Evolutionary conservation across 2,329 filamentous ascomycete genomes (phyloP), one percentile per base, ranked within the genome.

Genomic region (Diplodia mutila): DNA sequence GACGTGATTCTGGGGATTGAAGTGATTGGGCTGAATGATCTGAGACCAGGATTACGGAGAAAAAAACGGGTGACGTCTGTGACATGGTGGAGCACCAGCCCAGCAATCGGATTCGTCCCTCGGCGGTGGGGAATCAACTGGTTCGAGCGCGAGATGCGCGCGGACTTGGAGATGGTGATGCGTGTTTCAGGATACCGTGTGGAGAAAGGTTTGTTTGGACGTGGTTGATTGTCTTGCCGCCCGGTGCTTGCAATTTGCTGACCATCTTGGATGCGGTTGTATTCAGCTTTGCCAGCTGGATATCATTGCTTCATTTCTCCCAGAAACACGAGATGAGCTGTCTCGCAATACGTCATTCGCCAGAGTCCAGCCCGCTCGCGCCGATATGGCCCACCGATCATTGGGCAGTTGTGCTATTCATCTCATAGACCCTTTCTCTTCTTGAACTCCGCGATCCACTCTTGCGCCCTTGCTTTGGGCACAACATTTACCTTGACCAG

Each of bases 371-470:
- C 39, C 16, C 39, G 5, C 8, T 21, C 54, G 2, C 18, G n/a
- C 39, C 39, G 12, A 21, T n/a, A 18, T 21, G 2, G 25, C 14
- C 18, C 25, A 25, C 37, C 27, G 49, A 37, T 34, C 53, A 34
- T 25, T 9, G 29, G 49, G 11, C 18, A 18, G 8, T 12, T 57
- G 12, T 29, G 49, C 14, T 53, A 29, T 65, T 25, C 39, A 32
- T 23, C 14, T 39, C 61, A 67, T n/a, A 67, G 42, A 21, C 68
- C 70, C 70, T 88, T 92, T 77, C 91, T 89, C 73, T 83, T 85
- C 83, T 97, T 98, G 77, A 93, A 94, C 73, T 95, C 91, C 70
- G 87, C 86, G 42, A 97, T 89, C 90, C 94, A 99, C n/a, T 78
- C 85, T 9, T 85, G 85, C 1, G 91, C 89, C 79, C 87, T 88